Evolutionary conservation across 345 rosid species (phyloP), one percentile per base, ranked within the genome.

Genomic region (Euphorbia peplus): DNA sequence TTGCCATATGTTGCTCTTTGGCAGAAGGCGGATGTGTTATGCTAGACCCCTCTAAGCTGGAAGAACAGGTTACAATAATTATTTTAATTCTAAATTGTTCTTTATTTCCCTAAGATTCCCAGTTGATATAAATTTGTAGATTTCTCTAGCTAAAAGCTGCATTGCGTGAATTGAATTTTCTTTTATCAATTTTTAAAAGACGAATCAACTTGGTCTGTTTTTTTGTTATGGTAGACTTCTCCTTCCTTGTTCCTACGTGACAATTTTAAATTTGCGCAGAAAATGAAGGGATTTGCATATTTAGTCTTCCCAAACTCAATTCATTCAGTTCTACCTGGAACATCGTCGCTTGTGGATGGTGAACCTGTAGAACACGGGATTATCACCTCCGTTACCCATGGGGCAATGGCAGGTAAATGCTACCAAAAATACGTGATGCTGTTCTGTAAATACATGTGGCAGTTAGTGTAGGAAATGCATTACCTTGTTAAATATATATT

Each of bases 1-100:
- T 95, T 69, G 90, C 96, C 58, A 85, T 89, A 60, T 89, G 99
- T 63, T 91, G 97, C 77, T 90, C 93, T 71, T 78, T 85, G 80
- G 85, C 89, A 12, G 83, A 86, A 70, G 73, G 58, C 73, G 93
- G 90, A 68, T 67, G 69, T 21, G 83, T 86, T 8, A 68, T 91
- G 50, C 76, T 95, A 76, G 99, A 95, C 50, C 99, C 95, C 5
- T 90, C 84, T 75, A 91, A 87, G 82, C 75, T 80, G 55, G 99
- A 91, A 81, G 99, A 90, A 81, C 89, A 91, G 97, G 99, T 91
- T 56, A 26, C 70, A 7, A 28, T 58, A 51, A 67, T 16, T 39
- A 16, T 16, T 22, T 25, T 67, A 12, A 22, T 63, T 55, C 13
- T 46, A 16, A 0, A 8, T 8, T 44, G 16, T 22, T 21, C 5